Conservation (phyloP, 805 yeast genomes). For the Scheffersomyces ergatensis region DNA sequence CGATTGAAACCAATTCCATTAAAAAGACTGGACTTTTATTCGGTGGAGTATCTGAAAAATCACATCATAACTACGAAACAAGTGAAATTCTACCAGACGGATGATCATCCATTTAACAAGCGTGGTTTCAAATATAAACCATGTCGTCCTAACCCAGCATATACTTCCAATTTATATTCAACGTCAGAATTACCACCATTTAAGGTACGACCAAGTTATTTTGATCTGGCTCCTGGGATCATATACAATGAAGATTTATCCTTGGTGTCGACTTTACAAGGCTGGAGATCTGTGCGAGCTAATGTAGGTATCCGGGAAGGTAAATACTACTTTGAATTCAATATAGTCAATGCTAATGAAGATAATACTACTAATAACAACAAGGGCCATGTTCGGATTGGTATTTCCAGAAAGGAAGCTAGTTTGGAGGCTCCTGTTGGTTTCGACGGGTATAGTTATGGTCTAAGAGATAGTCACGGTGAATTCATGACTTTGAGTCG, state of each 20-base stretch:
- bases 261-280: constrained; percentile 57
- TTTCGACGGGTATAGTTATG: constrained; percentile 91
- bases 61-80: constrained; percentile 7
- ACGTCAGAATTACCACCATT: constrained; percentile 75
- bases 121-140: constrained; percentile 80
- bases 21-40: constrained; percentile 15
- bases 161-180: constrained; percentile 58
- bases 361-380: constrained; percentile 9
- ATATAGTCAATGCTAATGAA: constrained; percentile 46
- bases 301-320: constrained; percentile 81
- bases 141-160: constrained; percentile 66
- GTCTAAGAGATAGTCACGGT: constrained; percentile 75
- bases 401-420: constrained; percentile 83
- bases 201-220: constrained; percentile 53
- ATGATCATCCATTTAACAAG: constrained; percentile 79
- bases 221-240: constrained; percentile 68
- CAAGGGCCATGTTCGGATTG: constrained; percentile 70
- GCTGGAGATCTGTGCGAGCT: constrained; percentile 79
- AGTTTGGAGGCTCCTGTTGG: constrained; percentile 95
- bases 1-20: constrained; percentile 35
- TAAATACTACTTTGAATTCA: constrained; percentile 73
- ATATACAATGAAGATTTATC: constrained; percentile 23
- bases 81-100: constrained; percentile 42
- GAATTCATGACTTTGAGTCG: constrained; percentile 75
- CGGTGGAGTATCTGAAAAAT: constrained; percentile 1